A percentile compares a stretch with the other conserved stretches of the same genome.
phyloP scores from a whole-genome alignment of 2,329 filamentous ascomycete genomes.

The Fusarium sp. region DNA sequence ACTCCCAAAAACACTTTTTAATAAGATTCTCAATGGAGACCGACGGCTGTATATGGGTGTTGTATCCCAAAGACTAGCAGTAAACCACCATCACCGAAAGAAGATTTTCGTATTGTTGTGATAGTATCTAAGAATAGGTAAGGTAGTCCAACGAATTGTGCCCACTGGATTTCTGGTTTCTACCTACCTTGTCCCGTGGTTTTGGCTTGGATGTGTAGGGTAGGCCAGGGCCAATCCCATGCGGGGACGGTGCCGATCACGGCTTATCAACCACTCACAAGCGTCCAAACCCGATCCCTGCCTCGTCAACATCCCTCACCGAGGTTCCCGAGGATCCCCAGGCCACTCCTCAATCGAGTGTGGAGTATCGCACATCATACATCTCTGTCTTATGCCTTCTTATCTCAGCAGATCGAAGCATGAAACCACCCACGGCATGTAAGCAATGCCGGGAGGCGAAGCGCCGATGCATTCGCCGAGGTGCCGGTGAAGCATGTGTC shows the following conservation, averaged over 20 bases:
- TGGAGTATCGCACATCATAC: not conserved
- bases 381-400: not conserved
- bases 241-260: not conserved
- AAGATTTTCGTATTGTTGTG: too few species aligned
- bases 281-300: not conserved
- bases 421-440: conserved; percentile 23
- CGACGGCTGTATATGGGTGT: too few species aligned
- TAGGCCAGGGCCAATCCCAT: not conserved
- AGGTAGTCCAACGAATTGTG: not conserved
- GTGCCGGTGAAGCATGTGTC: conserved; percentile 10
- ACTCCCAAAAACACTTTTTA: too few species aligned
- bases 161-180: not conserved
- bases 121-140: not conserved
- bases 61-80: too few species aligned
- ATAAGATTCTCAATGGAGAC: too few species aligned
- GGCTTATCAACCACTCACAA: not conserved
- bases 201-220: not conserved
- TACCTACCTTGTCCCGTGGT: not conserved
- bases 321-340: not conserved
- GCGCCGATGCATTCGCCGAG: conserved; percentile 14
- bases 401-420: not conserved
- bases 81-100: too few species aligned
- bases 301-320: not conserved
- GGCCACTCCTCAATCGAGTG: not conserved
- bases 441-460: conserved; percentile 23